Base-by-base conservation (phyloP, 495 filamentous ascomycete genomes). In the Trichoderma asperelloides region DNA sequence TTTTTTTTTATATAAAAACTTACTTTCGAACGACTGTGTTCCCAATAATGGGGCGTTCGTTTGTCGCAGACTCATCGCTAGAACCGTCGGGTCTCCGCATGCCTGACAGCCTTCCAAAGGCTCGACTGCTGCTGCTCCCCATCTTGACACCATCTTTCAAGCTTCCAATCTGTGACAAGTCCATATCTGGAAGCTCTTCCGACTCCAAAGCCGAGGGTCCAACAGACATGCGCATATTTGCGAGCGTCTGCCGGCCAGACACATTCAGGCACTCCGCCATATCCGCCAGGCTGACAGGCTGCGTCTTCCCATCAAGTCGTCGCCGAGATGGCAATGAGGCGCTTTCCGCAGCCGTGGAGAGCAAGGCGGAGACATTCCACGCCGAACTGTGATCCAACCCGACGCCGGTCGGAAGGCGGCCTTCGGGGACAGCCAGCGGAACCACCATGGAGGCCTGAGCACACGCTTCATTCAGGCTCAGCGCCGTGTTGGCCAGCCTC, bases 351-450 rank as follows among this genome's bases (percentile, higher is more conserved):
- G 91, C 90, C 6, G 88, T 83, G 9, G 88, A 86, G 68, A 97
- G 79, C 28, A 98, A 76, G 9, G 88, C 94, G 16, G 90, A 89
- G 21, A 81, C 87, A 69, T 97, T 88, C 96, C 96, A 98, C 70
- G 81, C 77, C 8, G 90, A 96, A 12, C 77, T 76, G 39, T 72
- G 70, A 72, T 97, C 85, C 28, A 97, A 70, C 27, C 76, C 74
- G 16, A 96, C 70, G 69, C 85, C 87, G 5, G 70, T 65, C 16
- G 92, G 89, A 33, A 91, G 69, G 28, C 73, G 74, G 37, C 68
- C 72, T 2, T 87, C 84, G 7, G 86, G 85, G 30, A 89, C 75
- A 3, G 89, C 81, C 45, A 97, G 79, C 1, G 95, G 95, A 43
- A 96, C 81, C 71, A 95, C 90, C 18, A 97, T 78, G 15, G 89